Conservation (phyloP, 768 basidiomycete species). For the Strobilomyces dryophilus region DNA sequence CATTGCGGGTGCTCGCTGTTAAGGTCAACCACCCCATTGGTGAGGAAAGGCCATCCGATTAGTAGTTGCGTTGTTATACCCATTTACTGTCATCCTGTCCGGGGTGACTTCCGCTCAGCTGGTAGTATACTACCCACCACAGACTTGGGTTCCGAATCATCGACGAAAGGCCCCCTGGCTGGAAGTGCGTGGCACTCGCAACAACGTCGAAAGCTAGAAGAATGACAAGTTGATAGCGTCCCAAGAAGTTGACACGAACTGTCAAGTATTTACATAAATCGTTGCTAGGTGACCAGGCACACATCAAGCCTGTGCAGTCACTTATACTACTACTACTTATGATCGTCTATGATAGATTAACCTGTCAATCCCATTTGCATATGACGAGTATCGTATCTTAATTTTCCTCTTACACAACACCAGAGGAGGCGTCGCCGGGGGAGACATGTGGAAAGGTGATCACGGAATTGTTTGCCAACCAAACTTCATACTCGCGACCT, state of each 20-base stretch:
- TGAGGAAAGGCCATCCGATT: slow-evolving; percentile 69
- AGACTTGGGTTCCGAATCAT: slow-evolving; percentile 54
- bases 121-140: slow-evolving; percentile 44
- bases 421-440: too few species aligned
- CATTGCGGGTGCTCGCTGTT: slow-evolving; percentile 64
- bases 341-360: too few species aligned
- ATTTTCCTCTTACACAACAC: too few species aligned
- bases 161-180: slow-evolving; percentile 64
- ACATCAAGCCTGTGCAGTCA: too few species aligned
- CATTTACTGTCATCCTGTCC: slow-evolving; percentile 42
- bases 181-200: slow-evolving; percentile 74
- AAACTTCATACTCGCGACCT: slow-evolving; percentile 18
- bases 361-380: too few species aligned
- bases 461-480: background rate
- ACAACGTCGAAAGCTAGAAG: slow-evolving; percentile 38
- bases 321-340: too few species aligned
- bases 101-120: background rate
- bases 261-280: too few species aligned
- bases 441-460: background rate
- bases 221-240: slow-evolving; percentile 19
- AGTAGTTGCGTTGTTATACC: slow-evolving; percentile 47
- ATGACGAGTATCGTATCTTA: too few species aligned
- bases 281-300: too few species aligned
- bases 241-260: background rate
- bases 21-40: slow-evolving; percentile 53